Base-by-base conservation (phyloP, 2,329 filamentous ascomycete genomes). In the Pseudogymnoascus sp. region DNA sequence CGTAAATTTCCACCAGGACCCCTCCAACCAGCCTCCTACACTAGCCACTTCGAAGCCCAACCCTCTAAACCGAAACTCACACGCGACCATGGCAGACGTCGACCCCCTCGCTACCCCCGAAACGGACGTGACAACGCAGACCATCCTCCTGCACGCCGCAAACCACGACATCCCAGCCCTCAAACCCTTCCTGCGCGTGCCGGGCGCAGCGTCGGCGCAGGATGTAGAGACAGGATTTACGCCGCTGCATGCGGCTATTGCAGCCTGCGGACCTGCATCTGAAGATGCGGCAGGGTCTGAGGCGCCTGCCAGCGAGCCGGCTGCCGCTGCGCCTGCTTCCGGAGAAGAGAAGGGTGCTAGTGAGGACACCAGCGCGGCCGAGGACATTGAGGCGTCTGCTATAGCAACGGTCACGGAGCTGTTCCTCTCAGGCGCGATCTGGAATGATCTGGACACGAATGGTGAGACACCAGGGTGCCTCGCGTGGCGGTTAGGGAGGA, bases 381-480 rank as follows among this genome's bases (percentile, higher is more conserved):
- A 68, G 31, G 68, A 73, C 41, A 74, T 89, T 33, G 82, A 86
- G 55, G 82, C 83, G 39, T 55, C 49, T 55, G 89, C 86, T 2
- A 81, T 82, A 62, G 83, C 86, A 61, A 87, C 88, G 0, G 78
- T 97, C 4, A 83, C 84, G 68, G 83, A 94, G 71, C 81, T 97
- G 6, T 85, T 97, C 64, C 83, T 92, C 70, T 88, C 89, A 68
- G 94, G 94, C 33, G 94, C 91, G 10, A 97, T 97, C 68, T 99
- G 94, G 94, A 99, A 99, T 77, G 92, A 97, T 73, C 79, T 97
- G 62, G 91, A 97, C 74, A 77, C 80, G 67, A 88, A 90, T 68
- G 83, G 91, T 69, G 93, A 97, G 79, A 97, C 94, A 2, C 92
- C 94, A 0, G 94, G 92, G 6, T 97, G 93, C 73, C 78, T 97